Base-by-base conservation (phyloP, 176 grass and related monocot genomes). In the Secale cereale region DNA sequence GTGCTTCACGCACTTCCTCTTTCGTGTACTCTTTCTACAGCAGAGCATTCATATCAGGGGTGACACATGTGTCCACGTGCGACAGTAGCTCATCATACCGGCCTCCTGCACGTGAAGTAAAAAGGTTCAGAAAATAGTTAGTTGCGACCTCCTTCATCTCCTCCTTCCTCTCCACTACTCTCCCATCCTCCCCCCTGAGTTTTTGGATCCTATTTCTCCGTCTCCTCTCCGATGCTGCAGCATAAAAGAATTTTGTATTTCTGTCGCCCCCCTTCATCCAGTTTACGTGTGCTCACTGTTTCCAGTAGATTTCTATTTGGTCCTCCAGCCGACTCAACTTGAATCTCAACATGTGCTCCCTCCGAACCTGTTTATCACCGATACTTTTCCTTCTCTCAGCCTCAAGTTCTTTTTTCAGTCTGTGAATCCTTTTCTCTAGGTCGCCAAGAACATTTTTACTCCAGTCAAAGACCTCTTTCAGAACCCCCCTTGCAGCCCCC, bases 21-120 rank as follows among this genome's bases (percentile, higher is more conserved):
- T 2, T 0, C 2, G 13, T 65, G 3, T 16, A 65, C 10, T 65
- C 26, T 0, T 5, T 5, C 0, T 1, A 0, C 0, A 65, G 27
- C 0, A 30, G 0, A 1, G 5, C 5, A 31, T 65, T 65, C 63
- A 65, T 65, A 19, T 32, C 13, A 4, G 28, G 4, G 0, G 63
- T 65, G 1, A 65, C 10, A 3, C 13, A 6, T 8, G 22, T 3
- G 1, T 15, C 9, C 1, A 66, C 14, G 0, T 16, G 64, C 1
- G 5, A 0, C 0, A 66, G 0, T 0, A 32, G 3, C 16, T 66
- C 28, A 6, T 17, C 14, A 31, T 3, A 1, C 1, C 7, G 14
- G 1, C 4, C 13, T 8, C 64, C 64, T 66, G 6, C n/a, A 14
- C 7, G 4, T 3, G 28, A 17, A 33, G 30, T 66, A 17, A 54